A percentile compares a stretch with the other conserved stretches of the same genome.
Conservation (phyloP, 208 protist species). For the Trypanosoma platydactyli region DNA sequence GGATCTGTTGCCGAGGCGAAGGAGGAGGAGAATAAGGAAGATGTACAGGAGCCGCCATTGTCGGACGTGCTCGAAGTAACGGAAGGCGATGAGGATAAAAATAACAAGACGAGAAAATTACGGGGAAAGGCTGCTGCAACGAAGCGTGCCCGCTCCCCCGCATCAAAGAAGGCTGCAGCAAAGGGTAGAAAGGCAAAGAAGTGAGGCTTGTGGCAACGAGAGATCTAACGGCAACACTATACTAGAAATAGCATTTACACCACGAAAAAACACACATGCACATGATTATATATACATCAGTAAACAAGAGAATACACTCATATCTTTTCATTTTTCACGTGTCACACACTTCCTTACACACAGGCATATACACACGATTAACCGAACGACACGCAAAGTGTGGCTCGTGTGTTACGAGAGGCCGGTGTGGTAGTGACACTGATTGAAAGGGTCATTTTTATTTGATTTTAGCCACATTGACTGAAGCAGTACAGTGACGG, state of each 20-base stretch:
- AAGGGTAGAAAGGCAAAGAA: constrained; percentile 58
- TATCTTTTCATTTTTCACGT: too few relatives aligned
- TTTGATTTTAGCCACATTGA: too few relatives aligned
- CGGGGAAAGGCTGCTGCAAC: constrained; percentile 16
- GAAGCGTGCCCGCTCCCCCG: constrained; percentile 35
- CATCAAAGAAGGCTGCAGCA: constrained; percentile 36
- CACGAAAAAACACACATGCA: too few relatives aligned
- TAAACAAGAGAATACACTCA: too few relatives aligned
- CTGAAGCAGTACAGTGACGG: too few relatives aligned
- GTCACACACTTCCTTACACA: not conserved
- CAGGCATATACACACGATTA: constrained; percentile 6
- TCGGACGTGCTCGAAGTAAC: constrained; percentile 17
- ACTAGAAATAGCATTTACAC: too few relatives aligned
- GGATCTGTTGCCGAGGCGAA: constrained; percentile 1
- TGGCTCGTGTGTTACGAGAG: too few relatives aligned
- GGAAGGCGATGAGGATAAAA: not conserved
- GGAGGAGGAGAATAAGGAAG: not conserved
- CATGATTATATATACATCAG: too few relatives aligned
- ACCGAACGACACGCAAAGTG: not conserved
- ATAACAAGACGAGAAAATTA: constrained; percentile 1
- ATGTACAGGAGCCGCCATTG: constrained; percentile 20
- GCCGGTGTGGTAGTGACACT: not conserved
- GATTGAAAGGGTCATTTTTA: constrained; percentile 7
- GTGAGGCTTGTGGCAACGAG: constrained; percentile 12
- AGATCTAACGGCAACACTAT: too few relatives aligned